Evolutionary conservation across 257 asterid genomes (phyloP), one percentile per base, ranked within the genome.

Genomic region (Lycium ferocissimum): DNA sequence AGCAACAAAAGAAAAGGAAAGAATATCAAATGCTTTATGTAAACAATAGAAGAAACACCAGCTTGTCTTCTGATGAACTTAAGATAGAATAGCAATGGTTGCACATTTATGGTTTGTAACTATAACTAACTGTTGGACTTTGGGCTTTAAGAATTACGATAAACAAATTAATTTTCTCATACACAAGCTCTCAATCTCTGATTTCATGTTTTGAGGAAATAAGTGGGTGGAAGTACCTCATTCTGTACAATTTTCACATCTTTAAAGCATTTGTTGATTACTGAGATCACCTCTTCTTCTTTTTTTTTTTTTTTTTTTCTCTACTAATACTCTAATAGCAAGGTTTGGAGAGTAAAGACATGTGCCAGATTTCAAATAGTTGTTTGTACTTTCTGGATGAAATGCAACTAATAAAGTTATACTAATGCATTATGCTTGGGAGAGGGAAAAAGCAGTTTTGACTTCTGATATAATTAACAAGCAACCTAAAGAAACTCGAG

Each of bases 1-100:
- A 88, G 89, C 65, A 93, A 76, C 81, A 87, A 81, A 80, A 88
- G 72, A 85, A 70, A 81, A 59, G 61, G 86, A 38, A 61, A 84
- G 35, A 81, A 86, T 67, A 71, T n/a, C 33, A 79, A 86, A 83
- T 15, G 82, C 33, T 26, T 78, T 53, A 26, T 4, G 2, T 53
- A 33, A 78, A 53, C 45, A 78, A 22, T 53, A 78, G 65, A 51
- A 78, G 53, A 53, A 14, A 14, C 47, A 75, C 26, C 22, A 75
- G 61, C 51, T 12, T 22, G 45, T 49, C 14, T 49, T 4, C 65
- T 78, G 49, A 78, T 78, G 65, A 78, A 8, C 47, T 26, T 33
- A 53, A 53, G 49, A 26, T 26, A 53, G 82, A 53, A 14, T 15
- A 78, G 49, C 47, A 45, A 45, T 45, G 80, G 38, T 45, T 49